A percentile compares a stretch with the other conserved stretches of the same genome.
phyloP scores from a whole-genome alignment of 139 green algal species.

The Pleodorina starrii region DNA sequence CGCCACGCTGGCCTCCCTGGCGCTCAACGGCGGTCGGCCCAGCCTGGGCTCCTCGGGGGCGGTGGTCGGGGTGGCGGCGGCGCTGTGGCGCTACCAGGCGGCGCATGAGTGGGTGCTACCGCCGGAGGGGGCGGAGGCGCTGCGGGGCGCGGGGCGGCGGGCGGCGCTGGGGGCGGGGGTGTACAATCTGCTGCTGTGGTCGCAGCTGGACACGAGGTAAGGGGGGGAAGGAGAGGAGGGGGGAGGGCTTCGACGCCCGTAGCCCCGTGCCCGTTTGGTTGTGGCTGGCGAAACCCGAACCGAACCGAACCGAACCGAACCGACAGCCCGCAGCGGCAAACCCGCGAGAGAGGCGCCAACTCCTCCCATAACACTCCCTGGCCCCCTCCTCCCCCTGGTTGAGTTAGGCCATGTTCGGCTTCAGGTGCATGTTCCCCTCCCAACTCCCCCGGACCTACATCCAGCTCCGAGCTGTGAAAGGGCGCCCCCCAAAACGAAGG shows the following conservation, averaged over 20 bases:
- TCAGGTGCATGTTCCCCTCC: no score
- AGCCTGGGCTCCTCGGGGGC: conserved; percentile 30
- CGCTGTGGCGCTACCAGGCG: conserved; percentile 19
- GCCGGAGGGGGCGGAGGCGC: neutral
- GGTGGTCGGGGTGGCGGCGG: conserved; percentile 9
- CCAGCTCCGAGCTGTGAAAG: no score
- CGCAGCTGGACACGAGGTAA: conserved; percentile 26
- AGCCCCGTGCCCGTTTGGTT: neutral
- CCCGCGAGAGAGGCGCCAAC: neutral
- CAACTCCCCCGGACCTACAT: no score
- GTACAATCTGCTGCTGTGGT: conserved; percentile 38
- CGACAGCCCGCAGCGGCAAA: no score
- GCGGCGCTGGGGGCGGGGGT: neutral
- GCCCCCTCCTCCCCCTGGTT: neutral
- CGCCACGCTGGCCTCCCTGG: conserved; percentile 11
- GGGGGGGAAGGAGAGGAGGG: neutral
- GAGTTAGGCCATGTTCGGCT: neutral
- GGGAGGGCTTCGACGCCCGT: neutral
- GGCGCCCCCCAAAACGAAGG: neutral
- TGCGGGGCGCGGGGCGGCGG: neutral
- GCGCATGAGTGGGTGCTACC: conserved; percentile 14
- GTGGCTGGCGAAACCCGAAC: no score
- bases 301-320: no score
- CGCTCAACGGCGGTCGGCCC: conserved; percentile 33
- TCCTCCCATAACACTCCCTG: neutral